Evolutionary conservation across 306 rosid genomes (phyloP), one percentile per base, ranked within the genome.

Genomic region (Macrotyloma uniflorum): DNA sequence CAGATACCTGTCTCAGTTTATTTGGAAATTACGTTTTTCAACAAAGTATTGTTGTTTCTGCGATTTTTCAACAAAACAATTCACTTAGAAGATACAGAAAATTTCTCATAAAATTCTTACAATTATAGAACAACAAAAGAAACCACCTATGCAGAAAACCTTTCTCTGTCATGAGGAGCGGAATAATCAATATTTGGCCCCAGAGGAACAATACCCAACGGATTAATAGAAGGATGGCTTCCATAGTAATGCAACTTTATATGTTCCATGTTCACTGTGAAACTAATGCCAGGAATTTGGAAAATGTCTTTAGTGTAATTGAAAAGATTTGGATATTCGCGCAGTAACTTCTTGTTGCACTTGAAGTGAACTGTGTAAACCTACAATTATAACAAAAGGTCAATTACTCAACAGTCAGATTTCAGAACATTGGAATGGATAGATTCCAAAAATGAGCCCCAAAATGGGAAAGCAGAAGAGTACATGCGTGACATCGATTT

Each of bases 291-390:
- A 8, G 87, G 95, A 78, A 86, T 63, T 86, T 93, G 98, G 88
- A 67, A 95, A 38, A 95, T 90, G 80, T 91, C 98, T 85, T 93
- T 93, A 45, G 90, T 87, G 85, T 91, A 89, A 30, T 92, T 92
- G 82, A 95, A 95, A 82, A 95, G 82, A 85, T 95, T 89, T 0
- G 90, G 87, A 76, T 88, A 92, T 85, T 95, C 98, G 6, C 90
- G 83, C 4, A 92, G 72, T 22, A 82, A 86, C 79, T 93, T 95
- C 87, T 95, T 89, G 93, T 95, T 95, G 90, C 98, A 95, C 86
- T 95, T 95, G 87, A 95, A 95, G 78, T 95, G 98, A 79, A 95
- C 98, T 20, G 76, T 95, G 80, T 95, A 95, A 73, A 89, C 98
- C 97, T 95, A 86, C 69, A 80, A 68, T 78, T 54, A 46, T 65